Percentiles rank a stretch among this genome's conserved stretches.
Evolutionary conservation across 108 stramenopile species (phyloP).

Genomic region (Skeletonema potamos): DNA sequence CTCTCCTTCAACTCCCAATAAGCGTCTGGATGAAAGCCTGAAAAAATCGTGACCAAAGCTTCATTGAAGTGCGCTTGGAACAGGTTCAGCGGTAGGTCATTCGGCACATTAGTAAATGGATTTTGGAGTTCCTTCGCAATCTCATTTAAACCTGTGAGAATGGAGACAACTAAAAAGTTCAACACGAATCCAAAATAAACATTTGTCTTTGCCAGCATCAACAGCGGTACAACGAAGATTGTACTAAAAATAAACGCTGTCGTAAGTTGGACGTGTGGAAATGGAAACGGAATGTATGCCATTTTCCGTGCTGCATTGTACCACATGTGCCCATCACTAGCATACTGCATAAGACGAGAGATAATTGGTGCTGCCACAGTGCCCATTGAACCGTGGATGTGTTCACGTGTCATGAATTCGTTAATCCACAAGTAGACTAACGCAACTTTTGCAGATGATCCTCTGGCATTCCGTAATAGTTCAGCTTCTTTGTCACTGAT

Average conservation of each 20-base stretch:
- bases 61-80: conserved; percentile 86
- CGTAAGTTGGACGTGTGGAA: conserved; percentile 72
- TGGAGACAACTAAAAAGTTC: conserved; percentile 62
- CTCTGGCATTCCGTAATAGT: conserved; percentile 65
- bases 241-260: conserved; percentile 48
- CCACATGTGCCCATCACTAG: conserved; percentile 57
- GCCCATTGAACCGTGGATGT: conserved; percentile 62
- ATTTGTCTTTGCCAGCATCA: conserved; percentile 59
- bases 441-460: conserved; percentile 70
- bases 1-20: conserved; percentile 51
- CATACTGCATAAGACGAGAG: conserved; percentile 59
- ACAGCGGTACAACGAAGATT: conserved; percentile 50
- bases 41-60: conserved; percentile 64
- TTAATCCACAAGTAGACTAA: conserved; percentile 67
- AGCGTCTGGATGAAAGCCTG: conserved; percentile 74
- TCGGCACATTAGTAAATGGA: conserved; percentile 77
- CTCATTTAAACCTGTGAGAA: conserved; percentile 65
- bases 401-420: conserved; percentile 76
- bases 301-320: conserved; percentile 84
- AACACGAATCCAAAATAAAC: conserved; percentile 45
- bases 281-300: conserved; percentile 80
- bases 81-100: conserved; percentile 80
- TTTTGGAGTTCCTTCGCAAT: conserved; percentile 71
- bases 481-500: conserved; percentile 51
- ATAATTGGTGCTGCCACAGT: conserved; percentile 63